Conservation (phyloP, 306 rosid genomes). For the Pterocarpus macrocarpus region DNA sequence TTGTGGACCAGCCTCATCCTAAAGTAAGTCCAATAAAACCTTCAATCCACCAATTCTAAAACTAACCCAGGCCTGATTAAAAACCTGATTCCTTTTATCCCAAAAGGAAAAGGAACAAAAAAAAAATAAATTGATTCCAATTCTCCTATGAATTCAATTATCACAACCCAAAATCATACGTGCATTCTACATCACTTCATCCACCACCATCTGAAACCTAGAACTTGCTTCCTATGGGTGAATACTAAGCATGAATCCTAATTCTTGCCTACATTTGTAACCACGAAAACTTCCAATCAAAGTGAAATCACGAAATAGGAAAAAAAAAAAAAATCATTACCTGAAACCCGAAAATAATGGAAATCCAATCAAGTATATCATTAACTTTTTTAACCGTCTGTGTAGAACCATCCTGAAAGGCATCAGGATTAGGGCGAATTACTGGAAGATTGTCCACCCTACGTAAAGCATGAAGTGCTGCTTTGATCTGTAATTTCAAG, state of each 20-base stretch:
- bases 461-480: constrained; percentile 73
- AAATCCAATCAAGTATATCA: constrained; percentile 94
- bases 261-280: constrained; percentile 23
- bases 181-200: neutral
- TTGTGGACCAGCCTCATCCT: neutral
- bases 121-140: neutral
- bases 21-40: neutral
- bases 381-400: constrained; percentile 68
- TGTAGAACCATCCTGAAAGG: constrained; percentile 52
- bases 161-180: constrained; percentile 18
- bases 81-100: constrained; percentile 15
- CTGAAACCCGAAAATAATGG: constrained; percentile 92
- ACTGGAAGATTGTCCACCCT: constrained; percentile 77
- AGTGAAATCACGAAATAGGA: neutral
- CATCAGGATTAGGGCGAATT: constrained; percentile 51
- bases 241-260: constrained; percentile 1
- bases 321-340: constrained; percentile 52
- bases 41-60: constrained; percentile 4
- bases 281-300: constrained; percentile 10
- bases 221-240: neutral
- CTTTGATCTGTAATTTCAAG: constrained; percentile 70
- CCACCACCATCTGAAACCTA: constrained; percentile 23
- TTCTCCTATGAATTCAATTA: constrained; percentile 4
- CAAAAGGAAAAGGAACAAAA: neutral
- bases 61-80: neutral